Percentiles rank a stretch among this genome's conserved stretches.
Evolutionary conservation across 495 filamentous ascomycete genomes (phyloP).

Genomic region (Cercophora scortea): DNA sequence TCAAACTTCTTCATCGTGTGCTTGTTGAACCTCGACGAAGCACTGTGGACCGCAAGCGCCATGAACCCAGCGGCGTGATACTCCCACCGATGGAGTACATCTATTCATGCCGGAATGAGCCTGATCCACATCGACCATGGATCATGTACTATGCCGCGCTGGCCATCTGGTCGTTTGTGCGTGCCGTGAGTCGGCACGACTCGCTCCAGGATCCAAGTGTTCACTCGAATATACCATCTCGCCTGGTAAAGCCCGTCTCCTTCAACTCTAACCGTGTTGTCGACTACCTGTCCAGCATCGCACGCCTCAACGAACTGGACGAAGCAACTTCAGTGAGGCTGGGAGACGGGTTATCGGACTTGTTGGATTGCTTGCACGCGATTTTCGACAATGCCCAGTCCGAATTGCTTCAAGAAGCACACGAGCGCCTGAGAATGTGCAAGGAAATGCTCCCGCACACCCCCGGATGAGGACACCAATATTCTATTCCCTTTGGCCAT

Average conservation of each 20-base stretch:
- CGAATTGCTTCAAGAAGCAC: constrained; percentile 37
- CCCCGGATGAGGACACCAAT: constrained; percentile 1
- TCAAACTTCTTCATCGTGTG: constrained; percentile 75
- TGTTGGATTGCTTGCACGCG: constrained; percentile 33
- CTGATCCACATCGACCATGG: constrained; percentile 88
- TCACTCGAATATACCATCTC: constrained; percentile 4
- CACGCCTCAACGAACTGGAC: constrained; percentile 29
- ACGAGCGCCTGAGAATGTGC: constrained; percentile 30
- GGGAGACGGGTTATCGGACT: constrained; percentile 33
- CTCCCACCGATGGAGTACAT: constrained; percentile 25
- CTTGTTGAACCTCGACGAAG: constrained; percentile 48
- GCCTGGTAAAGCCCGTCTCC: constrained; percentile 15
- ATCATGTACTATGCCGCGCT: constrained; percentile 89
- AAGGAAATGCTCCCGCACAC: constrained; percentile 29
- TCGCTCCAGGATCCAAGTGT: constrained; percentile 12
- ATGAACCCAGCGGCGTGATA: constrained; percentile 11
- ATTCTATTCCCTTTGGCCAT: not conserved
- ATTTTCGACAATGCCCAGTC: constrained; percentile 36
- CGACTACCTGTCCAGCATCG: constrained; percentile 34
- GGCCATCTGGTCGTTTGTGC: constrained; percentile 90
- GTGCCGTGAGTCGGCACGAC: constrained; percentile 61
- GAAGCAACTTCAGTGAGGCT: constrained; percentile 21
- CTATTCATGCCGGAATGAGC: constrained; percentile 81
- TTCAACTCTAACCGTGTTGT: constrained; percentile 25
- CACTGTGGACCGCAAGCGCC: constrained; percentile 23